phyloP scores from a whole-genome alignment of 2,329 filamentous ascomycete genomes.

The Epichloe scottii region DNA sequence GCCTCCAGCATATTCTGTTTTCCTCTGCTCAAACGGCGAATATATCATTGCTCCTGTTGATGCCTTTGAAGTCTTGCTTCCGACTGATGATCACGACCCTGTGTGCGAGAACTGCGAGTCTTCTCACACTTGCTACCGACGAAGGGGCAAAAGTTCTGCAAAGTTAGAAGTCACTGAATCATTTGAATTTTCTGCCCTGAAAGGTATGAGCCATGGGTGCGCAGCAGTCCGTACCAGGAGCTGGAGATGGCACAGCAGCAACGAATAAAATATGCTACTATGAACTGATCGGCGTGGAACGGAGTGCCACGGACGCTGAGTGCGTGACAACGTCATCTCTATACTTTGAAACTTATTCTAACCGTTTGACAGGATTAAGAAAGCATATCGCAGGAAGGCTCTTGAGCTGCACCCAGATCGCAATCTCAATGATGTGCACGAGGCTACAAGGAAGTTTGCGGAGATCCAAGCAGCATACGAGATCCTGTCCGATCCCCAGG shows the following conservation, averaged over 20 bases:
- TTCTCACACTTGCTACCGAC: background rate
- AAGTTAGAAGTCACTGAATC: background rate
- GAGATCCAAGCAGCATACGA: slow-evolving; percentile 91
- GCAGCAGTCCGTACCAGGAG: slow-evolving; percentile 35
- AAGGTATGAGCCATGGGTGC: slow-evolving; percentile 33
- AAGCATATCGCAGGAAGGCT: slow-evolving; percentile 80
- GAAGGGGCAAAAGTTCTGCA: background rate
- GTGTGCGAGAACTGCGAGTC: background rate
- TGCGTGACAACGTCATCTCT: slow-evolving; percentile 25
- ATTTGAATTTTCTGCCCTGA: background rate
- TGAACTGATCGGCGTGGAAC: slow-evolving; percentile 63
- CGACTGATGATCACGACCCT: background rate
- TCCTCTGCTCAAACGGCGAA: too few species aligned
- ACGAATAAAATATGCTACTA: slow-evolving; percentile 69
- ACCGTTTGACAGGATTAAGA: slow-evolving; percentile 59
- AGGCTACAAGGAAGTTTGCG: slow-evolving; percentile 74
- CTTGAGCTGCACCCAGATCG: slow-evolving; percentile 91
- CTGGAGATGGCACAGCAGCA: slow-evolving; percentile 10
- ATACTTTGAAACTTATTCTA: background rate
- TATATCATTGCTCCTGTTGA: too few species aligned
- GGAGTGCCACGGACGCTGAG: slow-evolving; percentile 70
- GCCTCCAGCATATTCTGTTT: too few species aligned
- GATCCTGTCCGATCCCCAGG: slow-evolving; percentile 89
- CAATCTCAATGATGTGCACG: slow-evolving; percentile 76
- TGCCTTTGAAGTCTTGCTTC: too few species aligned